A percentile compares a stretch with the other conserved stretches of the same genome.
Conservation (phyloP, 441 rosid species). For the Daphne laureola region DNA sequence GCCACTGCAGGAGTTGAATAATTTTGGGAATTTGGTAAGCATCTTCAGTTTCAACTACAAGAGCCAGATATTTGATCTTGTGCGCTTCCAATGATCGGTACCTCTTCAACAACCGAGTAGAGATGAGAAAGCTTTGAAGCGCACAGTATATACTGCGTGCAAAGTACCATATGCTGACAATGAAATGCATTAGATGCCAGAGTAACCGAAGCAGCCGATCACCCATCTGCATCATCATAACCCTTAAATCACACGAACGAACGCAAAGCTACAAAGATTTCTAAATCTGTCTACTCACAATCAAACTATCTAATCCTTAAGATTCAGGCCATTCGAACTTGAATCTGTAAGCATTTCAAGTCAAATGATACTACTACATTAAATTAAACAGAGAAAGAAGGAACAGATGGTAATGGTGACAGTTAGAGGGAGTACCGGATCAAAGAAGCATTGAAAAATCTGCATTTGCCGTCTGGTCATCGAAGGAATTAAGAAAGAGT, state of each 20-base stretch:
- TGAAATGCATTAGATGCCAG: slow-evolving; percentile 60
- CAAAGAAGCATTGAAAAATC: slow-evolving; percentile 19
- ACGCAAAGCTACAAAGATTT: not conserved
- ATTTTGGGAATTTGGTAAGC: slow-evolving; percentile 36
- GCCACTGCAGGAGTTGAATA: slow-evolving; percentile 56
- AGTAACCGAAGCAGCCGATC: slow-evolving; percentile 30
- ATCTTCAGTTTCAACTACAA: slow-evolving; percentile 64
- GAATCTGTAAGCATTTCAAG: too few relatives aligned
- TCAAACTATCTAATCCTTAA: too few relatives aligned
- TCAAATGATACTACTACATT: too few relatives aligned
- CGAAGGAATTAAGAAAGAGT: slow-evolving; percentile 5
- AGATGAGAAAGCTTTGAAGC: slow-evolving; percentile 51
- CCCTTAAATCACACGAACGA: slow-evolving; percentile 5
- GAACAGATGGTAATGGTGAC: too few relatives aligned
- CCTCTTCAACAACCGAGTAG: slow-evolving; percentile 36
- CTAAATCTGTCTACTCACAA: too few relatives aligned
- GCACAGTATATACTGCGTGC: slow-evolving; percentile 24
- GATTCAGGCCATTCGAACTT: too few relatives aligned
- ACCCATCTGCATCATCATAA: slow-evolving; percentile 44
- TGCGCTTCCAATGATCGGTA: slow-evolving; percentile 37
- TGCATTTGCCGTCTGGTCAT: slow-evolving; percentile 14
- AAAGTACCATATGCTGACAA: slow-evolving; percentile 44
- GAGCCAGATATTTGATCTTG: slow-evolving; percentile 52
- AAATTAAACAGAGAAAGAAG: not conserved
- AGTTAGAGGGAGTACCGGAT: slow-evolving; percentile 24